phyloP scores from a whole-genome alignment of 148 eudicot genomes.

The Chenopodium suecicum region DNA sequence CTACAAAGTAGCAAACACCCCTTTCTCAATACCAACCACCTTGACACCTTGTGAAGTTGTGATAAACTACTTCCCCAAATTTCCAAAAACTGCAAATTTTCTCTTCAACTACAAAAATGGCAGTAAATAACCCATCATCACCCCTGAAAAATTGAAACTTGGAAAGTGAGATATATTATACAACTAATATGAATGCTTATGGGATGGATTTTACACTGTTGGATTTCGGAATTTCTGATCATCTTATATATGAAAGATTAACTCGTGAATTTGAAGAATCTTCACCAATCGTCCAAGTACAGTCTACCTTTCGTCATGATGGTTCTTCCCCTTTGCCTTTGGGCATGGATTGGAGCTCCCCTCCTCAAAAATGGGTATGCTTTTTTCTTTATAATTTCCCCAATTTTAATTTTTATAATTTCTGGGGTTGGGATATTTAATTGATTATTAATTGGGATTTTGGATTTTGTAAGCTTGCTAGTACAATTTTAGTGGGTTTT shows the following conservation, averaged over 20 bases:
- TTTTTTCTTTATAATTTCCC: neutral
- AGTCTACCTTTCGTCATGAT: slow-evolving; percentile 66
- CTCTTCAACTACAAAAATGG: too few relatives aligned
- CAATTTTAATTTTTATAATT: neutral
- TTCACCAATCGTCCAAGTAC: slow-evolving; percentile 15
- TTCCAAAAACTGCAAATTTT: too few relatives aligned
- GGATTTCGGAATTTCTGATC: slow-evolving; percentile 54
- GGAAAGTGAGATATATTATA: too few relatives aligned
- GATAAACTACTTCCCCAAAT: too few relatives aligned
- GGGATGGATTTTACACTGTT: slow-evolving; percentile 45
- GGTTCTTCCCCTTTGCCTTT: slow-evolving; percentile 89
- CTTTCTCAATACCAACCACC: too few relatives aligned
- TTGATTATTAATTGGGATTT: neutral
- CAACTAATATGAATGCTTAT: slow-evolving; percentile 37
- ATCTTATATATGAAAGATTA: slow-evolving; percentile 39
- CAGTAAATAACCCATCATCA: too few relatives aligned
- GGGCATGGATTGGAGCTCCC: slow-evolving; percentile 95
- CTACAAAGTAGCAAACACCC: too few relatives aligned
- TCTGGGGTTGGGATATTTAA: too few relatives aligned
- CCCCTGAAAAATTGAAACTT: too few relatives aligned
- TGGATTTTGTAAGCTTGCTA: neutral
- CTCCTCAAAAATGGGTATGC: slow-evolving; percentile 77
- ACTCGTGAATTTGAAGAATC: slow-evolving; percentile 22
- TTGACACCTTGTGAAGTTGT: too few relatives aligned
- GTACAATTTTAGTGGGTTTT: neutral